Evolutionary conservation across 2,329 filamentous ascomycete genomes (phyloP).

Genomic region (Penicillium sp.): DNA sequence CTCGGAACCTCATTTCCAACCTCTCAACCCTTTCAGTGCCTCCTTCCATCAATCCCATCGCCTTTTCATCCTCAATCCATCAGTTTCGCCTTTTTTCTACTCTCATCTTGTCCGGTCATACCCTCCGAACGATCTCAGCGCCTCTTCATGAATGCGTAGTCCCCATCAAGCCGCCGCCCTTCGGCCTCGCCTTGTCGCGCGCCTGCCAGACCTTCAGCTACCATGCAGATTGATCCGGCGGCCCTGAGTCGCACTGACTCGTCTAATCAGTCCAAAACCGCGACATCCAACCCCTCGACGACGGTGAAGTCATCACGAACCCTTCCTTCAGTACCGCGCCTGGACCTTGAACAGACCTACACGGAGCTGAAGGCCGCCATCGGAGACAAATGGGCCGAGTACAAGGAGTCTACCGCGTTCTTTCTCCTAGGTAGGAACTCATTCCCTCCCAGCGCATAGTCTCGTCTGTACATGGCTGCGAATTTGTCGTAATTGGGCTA

Average conservation of each 20-base stretch:
- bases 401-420: conserved; percentile 61
- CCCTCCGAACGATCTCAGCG: conserved; percentile 18
- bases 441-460: conserved; percentile 8
- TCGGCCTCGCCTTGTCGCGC: conserved; percentile 47
- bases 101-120: conserved; percentile 20
- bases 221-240: conserved; percentile 52
- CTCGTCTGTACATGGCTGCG: neutral
- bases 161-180: conserved; percentile 38
- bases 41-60: conserved; percentile 19
- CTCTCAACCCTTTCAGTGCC: conserved; percentile 34
- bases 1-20: conserved; percentile 33
- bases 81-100: neutral
- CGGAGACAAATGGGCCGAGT: conserved; percentile 62
- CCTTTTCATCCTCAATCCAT: conserved; percentile 32
- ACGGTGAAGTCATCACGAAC: conserved; percentile 55
- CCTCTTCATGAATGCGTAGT: conserved; percentile 46
- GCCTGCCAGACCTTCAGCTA: conserved; percentile 35
- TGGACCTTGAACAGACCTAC: conserved; percentile 67
- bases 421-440: conserved; percentile 59
- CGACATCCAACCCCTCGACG: conserved; percentile 34
- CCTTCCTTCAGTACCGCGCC: conserved; percentile 59
- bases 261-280: conserved; percentile 40
- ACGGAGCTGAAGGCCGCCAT: conserved; percentile 63
- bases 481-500: neutral
- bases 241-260: conserved; percentile 50